Evolutionary conservation across 768 basidiomycete species (phyloP).

Genomic region (Phlebiopsis flavidoalba): DNA sequence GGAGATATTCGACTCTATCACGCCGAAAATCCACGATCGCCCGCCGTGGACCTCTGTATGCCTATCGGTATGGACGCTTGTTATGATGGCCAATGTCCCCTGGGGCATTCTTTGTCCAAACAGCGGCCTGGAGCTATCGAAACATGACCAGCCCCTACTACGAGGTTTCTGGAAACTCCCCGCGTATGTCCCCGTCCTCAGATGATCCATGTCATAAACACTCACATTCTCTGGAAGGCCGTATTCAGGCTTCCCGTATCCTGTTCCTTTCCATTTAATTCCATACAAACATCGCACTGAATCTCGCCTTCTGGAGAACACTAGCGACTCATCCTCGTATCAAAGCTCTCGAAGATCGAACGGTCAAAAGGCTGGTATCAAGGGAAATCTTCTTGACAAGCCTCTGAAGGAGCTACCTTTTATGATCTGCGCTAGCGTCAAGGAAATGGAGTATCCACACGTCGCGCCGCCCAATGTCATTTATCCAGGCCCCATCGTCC

Average conservation of each 20-base stretch:
- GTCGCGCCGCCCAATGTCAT: slow-evolving; percentile 4
- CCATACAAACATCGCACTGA: slow-evolving; percentile 11
- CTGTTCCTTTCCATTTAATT: slow-evolving; percentile 7
- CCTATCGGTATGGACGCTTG: slow-evolving; percentile 14
- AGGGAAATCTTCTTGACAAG: slow-evolving; percentile 7
- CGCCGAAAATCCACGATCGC: slow-evolving; percentile 9
- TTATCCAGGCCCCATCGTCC: slow-evolving; percentile 9
- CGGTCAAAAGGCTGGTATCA: slow-evolving; percentile 10
- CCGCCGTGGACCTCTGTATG: slow-evolving; percentile 8
- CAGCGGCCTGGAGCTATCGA: slow-evolving; percentile 10
- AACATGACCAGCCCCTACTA: slow-evolving; percentile 7
- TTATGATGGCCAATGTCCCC: neutral
- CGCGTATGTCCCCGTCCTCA: slow-evolving; percentile 7
- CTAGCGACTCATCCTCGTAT: slow-evolving; percentile 8
- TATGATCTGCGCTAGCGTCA: slow-evolving; percentile 12
- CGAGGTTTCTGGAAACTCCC: slow-evolving; percentile 14
- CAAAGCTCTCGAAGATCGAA: slow-evolving; percentile 5
- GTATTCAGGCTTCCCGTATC: slow-evolving; percentile 11
- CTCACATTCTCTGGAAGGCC: neutral
- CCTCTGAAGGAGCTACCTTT: slow-evolving; percentile 5
- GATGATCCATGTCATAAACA: no score
- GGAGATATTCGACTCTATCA: neutral
- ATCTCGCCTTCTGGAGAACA: slow-evolving; percentile 5
- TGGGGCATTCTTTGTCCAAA: slow-evolving; percentile 12
- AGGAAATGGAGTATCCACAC: slow-evolving; percentile 12